Base-by-base conservation (phyloP, 2,329 filamentous ascomycete genomes). In the Laburnicola sp. region DNA sequence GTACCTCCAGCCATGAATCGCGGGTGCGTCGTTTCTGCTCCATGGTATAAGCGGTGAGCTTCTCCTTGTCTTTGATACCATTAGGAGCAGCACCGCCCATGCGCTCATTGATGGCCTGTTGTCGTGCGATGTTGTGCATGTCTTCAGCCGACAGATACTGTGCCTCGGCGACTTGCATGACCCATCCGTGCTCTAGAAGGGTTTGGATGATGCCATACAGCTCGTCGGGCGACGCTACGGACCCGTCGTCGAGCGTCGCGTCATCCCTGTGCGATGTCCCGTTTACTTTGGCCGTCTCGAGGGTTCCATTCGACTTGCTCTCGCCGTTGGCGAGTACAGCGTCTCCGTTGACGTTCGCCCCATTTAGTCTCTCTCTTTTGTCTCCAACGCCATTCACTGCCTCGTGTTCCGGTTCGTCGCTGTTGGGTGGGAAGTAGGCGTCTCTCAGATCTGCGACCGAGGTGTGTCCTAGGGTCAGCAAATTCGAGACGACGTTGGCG, bases 381-480 rank as follows among this genome's bases (percentile, higher is more conserved):
- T 42, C 28, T 11, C 61, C 60, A 6, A 53, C 44, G 9, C 64
- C 65, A 42, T 66, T 66, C 4, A 58, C 53, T 6, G 54, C 44
- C 25, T 57, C 66, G 9, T 74, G n/a, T n/a, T n/a, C n/a, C n/a
- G n/a, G 66, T 28, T 67, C 64, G 51, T 66, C 64, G 43, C 68
- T 69, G 4, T 23, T n/a, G n/a, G n/a, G 41, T n/a, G 75, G 69
- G 45, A 75, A 75, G 58, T 86, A 88, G 16, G 85, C 83, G 32
- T 86, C 82, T n/a, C 80, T 79, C 37, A 93, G 77, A 60, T 91
- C 86, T 36, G 80, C 81, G 30, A 92, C 79, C 66, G 83, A 85
- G 27, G 87, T 87, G 74, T 94, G 88, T 1, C 93, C 93, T 16
- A 92, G 80, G 48, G 86, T 80, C 53, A 96, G 76, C 36, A 97